Evolutionary conservation across 139 green algal species (phyloP).

Genomic region (Pseudopediastrum boryanum): DNA sequence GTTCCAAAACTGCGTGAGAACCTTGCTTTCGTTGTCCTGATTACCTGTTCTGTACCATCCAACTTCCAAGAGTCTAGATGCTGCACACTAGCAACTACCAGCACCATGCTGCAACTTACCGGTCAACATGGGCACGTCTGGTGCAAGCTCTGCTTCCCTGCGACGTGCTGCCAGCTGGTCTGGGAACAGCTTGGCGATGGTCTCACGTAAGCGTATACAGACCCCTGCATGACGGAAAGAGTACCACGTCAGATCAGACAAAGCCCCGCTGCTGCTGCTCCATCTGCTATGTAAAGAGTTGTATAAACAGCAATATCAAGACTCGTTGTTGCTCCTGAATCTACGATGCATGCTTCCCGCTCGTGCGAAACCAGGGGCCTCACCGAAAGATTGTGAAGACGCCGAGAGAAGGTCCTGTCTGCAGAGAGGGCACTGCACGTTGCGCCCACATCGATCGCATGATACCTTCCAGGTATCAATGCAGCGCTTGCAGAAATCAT

Average conservation of each 20-base stretch:
- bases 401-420: conserved; percentile 29
- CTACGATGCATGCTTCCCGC: background rate
- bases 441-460: conserved; percentile 23
- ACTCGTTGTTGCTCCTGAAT: background rate
- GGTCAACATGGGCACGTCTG: background rate
- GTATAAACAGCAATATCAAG: background rate
- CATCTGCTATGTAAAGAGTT: background rate
- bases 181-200: conserved; percentile 45
- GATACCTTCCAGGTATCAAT: conserved; percentile 35
- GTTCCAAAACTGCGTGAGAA: too few species aligned
- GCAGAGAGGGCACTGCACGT: conserved; percentile 43
- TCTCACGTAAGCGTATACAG: conserved; percentile 39
- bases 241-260: background rate
- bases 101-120: background rate
- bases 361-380: background rate
- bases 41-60: too few species aligned
- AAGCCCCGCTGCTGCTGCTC: background rate
- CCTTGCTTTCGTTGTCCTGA: too few species aligned
- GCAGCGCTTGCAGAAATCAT: conserved; percentile 51
- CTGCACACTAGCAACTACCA: too few species aligned
- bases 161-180: conserved; percentile 40
- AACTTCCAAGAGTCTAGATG: too few species aligned
- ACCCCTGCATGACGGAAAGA: conserved; percentile 18
- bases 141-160: background rate
- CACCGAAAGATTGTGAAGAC: conserved; percentile 41